Evolutionary conservation across 352 stramenopile genomes (phyloP), one percentile per base, ranked within the genome.

Genomic region (Sclerospora graminicola): DNA sequence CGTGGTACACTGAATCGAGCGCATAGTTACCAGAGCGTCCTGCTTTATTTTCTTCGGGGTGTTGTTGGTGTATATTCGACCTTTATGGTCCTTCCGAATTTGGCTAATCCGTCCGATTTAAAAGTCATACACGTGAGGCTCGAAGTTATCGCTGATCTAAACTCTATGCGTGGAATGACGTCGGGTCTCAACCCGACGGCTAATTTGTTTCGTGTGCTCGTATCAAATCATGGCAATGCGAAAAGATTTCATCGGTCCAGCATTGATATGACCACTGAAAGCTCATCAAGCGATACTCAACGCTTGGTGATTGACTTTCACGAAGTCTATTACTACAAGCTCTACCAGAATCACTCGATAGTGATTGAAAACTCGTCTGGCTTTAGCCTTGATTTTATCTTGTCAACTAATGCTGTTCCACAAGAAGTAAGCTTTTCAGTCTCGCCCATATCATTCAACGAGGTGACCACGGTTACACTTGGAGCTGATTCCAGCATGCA

Each of bases 111-210:
- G 2, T 73, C 66, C 13, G 82, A 94, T 51, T 43, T 94, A 28
- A 94, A 94, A 53, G 68, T 94, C 14, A 91, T 94, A 23, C 75
- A 89, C 48, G 72, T 91, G 10, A 71, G 82, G 5, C 48, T 94
- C 18, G 82, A 94, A 54, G 79, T 94, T 10, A 84, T 94, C 34
- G 80, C 82, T 1, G 82, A 94, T 50, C 53, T 94, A 8, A 90
- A 91, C 46, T 82, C 70, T 20, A 44, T 94, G 10, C 77, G 79
- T 21, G 82, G 79, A 35, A 83, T 94, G 77, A 82, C 73, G 5
- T 84, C 76, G 15, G 73, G 63, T 0, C 52, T 84, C 30, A 74
- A 88, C 42, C 64, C 66, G 2, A 54, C 66, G 7, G 71, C 69
- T 11, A 84, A 89, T 21, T 52, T 94, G 15, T 94, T 94, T 23